Conservation (phyloP, 2,329 filamentous ascomycete genomes). For the Fragosphaeria purpurea region DNA sequence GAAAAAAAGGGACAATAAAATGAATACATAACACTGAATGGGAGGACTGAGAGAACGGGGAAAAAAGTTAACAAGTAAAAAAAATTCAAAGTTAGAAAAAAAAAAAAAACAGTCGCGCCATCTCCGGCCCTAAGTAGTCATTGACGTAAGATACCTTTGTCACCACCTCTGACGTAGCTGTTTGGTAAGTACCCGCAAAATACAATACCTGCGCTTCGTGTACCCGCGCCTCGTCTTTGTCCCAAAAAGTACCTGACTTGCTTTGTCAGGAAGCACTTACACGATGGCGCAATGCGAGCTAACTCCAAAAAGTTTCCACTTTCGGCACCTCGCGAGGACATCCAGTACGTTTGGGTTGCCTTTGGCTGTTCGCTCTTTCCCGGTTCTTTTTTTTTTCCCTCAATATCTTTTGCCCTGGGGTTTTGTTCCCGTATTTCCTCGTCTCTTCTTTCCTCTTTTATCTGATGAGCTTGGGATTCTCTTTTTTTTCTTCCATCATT, state of each 20-base stretch:
- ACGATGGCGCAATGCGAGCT: constrained; percentile 16
- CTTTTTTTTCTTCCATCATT: constrained; percentile 1
- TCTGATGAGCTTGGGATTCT: background rate
- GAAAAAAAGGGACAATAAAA: too few relatives aligned
- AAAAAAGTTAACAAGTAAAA: background rate
- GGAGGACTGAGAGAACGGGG: too few relatives aligned
- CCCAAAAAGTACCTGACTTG: background rate
- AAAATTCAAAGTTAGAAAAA: background rate
- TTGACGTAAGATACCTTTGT: too few relatives aligned
- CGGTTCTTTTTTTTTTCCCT: background rate
- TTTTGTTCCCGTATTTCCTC: too few relatives aligned
- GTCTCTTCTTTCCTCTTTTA: too few relatives aligned
- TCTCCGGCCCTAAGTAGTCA: background rate
- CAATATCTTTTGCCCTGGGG: too few relatives aligned
- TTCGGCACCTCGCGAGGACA: background rate
- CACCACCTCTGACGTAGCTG: background rate
- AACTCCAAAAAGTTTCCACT: constrained; percentile 8
- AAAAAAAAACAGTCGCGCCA: background rate
- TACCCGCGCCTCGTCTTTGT: background rate
- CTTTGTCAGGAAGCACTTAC: constrained; percentile 9
- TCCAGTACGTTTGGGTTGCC: background rate
- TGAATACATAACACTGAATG: too few relatives aligned
- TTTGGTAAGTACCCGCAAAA: background rate
- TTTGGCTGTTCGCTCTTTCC: background rate
- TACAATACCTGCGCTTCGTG: too few relatives aligned